Conservation (phyloP, 2,329 filamentous ascomycete genomes). For the Arthroderma uncinatum region DNA sequence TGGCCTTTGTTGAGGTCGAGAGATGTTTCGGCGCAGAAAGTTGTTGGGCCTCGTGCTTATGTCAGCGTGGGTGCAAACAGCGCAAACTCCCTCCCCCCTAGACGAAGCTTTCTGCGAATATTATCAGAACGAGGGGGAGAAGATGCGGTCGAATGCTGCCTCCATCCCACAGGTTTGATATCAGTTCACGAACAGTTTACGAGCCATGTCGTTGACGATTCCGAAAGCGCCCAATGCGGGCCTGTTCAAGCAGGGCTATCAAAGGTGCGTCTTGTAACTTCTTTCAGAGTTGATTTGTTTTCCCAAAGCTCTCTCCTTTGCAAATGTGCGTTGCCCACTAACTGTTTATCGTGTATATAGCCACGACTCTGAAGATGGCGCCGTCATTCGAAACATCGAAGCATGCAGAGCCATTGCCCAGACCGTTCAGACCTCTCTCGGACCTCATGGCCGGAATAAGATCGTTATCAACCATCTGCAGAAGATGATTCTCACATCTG, state of each 20-base stretch:
- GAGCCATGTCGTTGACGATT: constrained; percentile 85
- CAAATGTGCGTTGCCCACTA: constrained; percentile 3
- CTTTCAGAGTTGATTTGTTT: constrained; percentile 13
- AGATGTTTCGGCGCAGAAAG: constrained; percentile 3
- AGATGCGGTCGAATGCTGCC: not conserved
- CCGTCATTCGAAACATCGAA: constrained; percentile 95
- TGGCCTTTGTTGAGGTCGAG: constrained; percentile 5
- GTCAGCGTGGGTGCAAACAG: constrained; percentile 11
- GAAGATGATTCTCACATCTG: constrained; percentile 98
- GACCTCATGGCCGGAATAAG: constrained; percentile 97
- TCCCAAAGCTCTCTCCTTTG: constrained; percentile 7
- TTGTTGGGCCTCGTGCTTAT: constrained; percentile 14
- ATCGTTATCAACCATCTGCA: constrained; percentile 99
- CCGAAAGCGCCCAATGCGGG: constrained; percentile 85
- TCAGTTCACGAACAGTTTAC: not conserved
- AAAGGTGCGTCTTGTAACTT: constrained; percentile 54
- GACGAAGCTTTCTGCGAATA: not conserved
- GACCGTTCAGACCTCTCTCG: constrained; percentile 93
- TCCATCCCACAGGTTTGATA: not conserved
- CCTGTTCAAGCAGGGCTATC: constrained; percentile 93
- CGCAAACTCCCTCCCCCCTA: constrained; percentile 11
- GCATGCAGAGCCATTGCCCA: constrained; percentile 91
- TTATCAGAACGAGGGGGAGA: constrained; percentile 2
- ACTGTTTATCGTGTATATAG: constrained; percentile 39
- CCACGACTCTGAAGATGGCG: constrained; percentile 98